Percentiles rank a stretch among this genome's conserved stretches.
Evolutionary conservation across 768 basidiomycete species (phyloP).

Genomic region (Hemileccinum rubropunctum): DNA sequence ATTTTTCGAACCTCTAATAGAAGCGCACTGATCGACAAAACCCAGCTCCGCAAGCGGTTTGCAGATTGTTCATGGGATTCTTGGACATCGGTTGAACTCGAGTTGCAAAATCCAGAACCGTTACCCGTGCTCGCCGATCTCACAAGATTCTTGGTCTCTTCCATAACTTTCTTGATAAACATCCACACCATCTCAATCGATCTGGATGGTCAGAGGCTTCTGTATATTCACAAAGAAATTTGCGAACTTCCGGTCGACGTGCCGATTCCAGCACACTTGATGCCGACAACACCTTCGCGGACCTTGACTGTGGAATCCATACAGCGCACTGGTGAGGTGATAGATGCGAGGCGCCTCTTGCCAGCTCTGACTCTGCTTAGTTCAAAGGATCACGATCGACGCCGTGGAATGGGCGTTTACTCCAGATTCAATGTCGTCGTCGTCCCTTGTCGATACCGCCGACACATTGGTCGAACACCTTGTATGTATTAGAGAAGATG

Average conservation of each 20-base stretch:
- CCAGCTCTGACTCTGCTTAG: conserved; percentile 3
- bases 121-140: conserved; percentile 5
- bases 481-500: background rate
- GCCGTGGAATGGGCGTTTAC: conserved; percentile 2
- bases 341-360: background rate
- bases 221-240: conserved; percentile 1
- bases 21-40: background rate
- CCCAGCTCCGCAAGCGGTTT: conserved; percentile 4
- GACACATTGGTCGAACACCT: background rate
- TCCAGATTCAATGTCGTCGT: background rate
- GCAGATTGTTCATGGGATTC: background rate
- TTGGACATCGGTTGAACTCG: conserved; percentile 10
- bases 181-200: conserved; percentile 4
- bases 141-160: conserved; percentile 13
- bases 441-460: background rate
- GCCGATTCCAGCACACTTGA: conserved; percentile 1
- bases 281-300: background rate
- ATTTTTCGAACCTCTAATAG: too few relatives aligned
- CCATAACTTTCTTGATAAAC: conserved; percentile 5
- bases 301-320: conserved; percentile 5
- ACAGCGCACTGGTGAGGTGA: conserved; percentile 4
- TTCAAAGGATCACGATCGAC: conserved; percentile 9
- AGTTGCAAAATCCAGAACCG: conserved; percentile 4
- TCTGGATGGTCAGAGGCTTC: background rate
- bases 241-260: background rate